These are phyloP conservation scores for Exidia glandulosa DNA, from an alignment of 768 basidiomycete species.

Conservation along the genomic window DNA sequence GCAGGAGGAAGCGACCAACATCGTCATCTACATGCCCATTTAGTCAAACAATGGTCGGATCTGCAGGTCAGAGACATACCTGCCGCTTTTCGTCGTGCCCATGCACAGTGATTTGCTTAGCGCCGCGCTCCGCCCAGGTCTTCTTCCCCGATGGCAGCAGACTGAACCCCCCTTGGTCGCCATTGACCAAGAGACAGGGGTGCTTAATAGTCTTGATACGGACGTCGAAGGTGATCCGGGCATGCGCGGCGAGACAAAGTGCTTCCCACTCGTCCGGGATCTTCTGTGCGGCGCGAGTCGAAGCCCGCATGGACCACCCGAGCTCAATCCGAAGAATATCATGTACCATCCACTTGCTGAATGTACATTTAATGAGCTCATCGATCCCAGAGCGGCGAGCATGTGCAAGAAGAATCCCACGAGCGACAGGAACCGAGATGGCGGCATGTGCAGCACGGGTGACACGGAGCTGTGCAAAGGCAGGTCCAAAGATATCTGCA, in stretches of 20 bases:
- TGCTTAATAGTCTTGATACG: not conserved
- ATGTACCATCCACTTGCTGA: too few species aligned
- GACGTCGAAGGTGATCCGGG: slow-evolving; percentile 13
- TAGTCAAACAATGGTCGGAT: too few species aligned
- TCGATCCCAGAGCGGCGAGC: too few species aligned
- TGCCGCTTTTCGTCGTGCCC: slow-evolving; percentile 19
- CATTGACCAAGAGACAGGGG: slow-evolving; percentile 12
- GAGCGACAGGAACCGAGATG: too few species aligned
- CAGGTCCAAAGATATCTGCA: too few species aligned
- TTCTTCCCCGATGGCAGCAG: slow-evolving; percentile 6
- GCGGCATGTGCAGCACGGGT: too few species aligned
- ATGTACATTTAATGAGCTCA: too few species aligned
- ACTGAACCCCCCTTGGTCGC: slow-evolving; percentile 13
- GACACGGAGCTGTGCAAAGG: too few species aligned
- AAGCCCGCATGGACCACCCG: not conserved
- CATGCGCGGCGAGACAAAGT: slow-evolving; percentile 8
- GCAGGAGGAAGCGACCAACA: slow-evolving; percentile 15
- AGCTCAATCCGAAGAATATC: too few species aligned
- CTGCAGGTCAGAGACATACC: too few species aligned
- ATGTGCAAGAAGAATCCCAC: too few species aligned
- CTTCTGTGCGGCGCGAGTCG: slow-evolving; percentile 11
- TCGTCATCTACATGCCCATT: slow-evolving; percentile 12
- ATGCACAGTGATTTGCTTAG: slow-evolving; percentile 16
- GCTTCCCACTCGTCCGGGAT: slow-evolving; percentile 9
- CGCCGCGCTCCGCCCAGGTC: slow-evolving; percentile 12